A percentile compares a stretch with the other conserved stretches of the same genome.
Evolutionary conservation across 1,139 yeast genomes (phyloP).

Genomic region (Pichia sp.): DNA sequence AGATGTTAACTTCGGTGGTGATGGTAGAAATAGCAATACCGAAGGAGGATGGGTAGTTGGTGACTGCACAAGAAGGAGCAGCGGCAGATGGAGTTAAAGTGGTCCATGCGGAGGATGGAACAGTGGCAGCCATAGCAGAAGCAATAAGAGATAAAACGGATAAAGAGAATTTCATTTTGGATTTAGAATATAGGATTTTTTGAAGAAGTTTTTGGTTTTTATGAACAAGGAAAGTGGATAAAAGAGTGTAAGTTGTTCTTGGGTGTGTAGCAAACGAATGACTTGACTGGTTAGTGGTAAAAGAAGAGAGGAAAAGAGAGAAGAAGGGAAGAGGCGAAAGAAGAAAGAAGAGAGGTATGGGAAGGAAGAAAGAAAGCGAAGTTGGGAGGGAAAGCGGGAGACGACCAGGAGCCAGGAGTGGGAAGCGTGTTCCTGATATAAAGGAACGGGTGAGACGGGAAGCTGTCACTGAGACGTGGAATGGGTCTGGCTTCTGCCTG

Average conservation of each 20-base stretch:
- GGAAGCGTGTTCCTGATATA: neutral
- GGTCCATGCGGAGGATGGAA: constrained; percentile 71
- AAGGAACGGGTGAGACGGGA: too few species aligned
- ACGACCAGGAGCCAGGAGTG: too few species aligned
- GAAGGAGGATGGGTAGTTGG: constrained; percentile 53
- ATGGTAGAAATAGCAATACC: constrained; percentile 68
- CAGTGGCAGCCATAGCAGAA: constrained; percentile 57
- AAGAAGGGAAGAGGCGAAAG: constrained; percentile 1
- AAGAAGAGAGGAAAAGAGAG: neutral
- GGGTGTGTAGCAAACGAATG: neutral
- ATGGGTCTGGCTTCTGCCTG: too few species aligned
- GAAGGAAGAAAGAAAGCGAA: neutral
- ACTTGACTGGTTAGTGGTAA: neutral
- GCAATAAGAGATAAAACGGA: constrained; percentile 47
- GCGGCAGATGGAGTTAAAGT: constrained; percentile 63
- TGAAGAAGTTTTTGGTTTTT: too few species aligned
- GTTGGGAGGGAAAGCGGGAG: too few species aligned
- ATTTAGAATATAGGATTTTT: too few species aligned
- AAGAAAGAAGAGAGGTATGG: neutral
- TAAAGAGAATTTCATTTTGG: constrained; percentile 30
- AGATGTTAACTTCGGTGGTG: constrained; percentile 35
- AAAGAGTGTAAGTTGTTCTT: neutral
- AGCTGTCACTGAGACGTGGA: too few species aligned
- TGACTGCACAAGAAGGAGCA: constrained; percentile 50
- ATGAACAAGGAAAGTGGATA: neutral